These are phyloP conservation scores for Ogataea corticis DNA, from an alignment of 805 yeast species.

Conservation along the genomic window DNA sequence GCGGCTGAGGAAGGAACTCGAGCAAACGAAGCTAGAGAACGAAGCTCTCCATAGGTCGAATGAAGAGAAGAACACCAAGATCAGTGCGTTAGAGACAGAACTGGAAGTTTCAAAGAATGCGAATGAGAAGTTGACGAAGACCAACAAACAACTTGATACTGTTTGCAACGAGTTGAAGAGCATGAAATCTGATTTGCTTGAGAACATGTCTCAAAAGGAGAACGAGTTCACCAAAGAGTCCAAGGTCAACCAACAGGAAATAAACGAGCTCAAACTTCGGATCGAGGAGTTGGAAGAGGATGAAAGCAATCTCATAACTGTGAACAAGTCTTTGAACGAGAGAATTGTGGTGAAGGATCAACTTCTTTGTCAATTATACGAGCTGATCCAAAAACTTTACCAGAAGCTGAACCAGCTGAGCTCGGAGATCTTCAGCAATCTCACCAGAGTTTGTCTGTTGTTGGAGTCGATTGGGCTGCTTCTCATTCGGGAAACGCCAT, in stretches of 20 bases:
- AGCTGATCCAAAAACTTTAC: conserved; percentile 26
- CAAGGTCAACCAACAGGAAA: conserved; percentile 47
- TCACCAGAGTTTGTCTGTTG: conserved; percentile 53
- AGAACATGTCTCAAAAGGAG: conserved; percentile 68
- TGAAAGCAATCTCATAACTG: conserved; percentile 41
- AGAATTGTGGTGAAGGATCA: conserved; percentile 27
- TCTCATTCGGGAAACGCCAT: conserved; percentile 44
- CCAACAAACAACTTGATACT: conserved; percentile 16
- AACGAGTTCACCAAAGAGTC: conserved; percentile 57
- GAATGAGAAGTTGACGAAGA: conserved; percentile 10
- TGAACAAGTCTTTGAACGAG: conserved; percentile 40
- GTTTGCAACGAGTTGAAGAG: conserved; percentile 30
- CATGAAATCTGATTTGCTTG: conserved; percentile 64
- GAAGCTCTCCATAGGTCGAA: conserved; percentile 16
- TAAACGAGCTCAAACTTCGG: conserved; percentile 44
- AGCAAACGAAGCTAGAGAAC: conserved; percentile 18
- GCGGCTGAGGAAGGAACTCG: conserved; percentile 16
- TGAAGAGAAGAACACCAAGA: conserved; percentile 17
- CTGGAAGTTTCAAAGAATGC: conserved; percentile 6
- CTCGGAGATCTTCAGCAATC: conserved; percentile 35
- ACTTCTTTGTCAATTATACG: conserved; percentile 21
- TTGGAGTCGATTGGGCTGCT: conserved; percentile 79
- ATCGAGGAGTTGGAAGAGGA: conserved; percentile 53
- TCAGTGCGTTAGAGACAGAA: conserved; percentile 14
- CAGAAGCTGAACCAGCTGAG: conserved; percentile 45